These are phyloP conservation scores for Cryomyces minteri DNA, from an alignment of 495 filamentous ascomycete genomes.

Conservation along the genomic window DNA sequence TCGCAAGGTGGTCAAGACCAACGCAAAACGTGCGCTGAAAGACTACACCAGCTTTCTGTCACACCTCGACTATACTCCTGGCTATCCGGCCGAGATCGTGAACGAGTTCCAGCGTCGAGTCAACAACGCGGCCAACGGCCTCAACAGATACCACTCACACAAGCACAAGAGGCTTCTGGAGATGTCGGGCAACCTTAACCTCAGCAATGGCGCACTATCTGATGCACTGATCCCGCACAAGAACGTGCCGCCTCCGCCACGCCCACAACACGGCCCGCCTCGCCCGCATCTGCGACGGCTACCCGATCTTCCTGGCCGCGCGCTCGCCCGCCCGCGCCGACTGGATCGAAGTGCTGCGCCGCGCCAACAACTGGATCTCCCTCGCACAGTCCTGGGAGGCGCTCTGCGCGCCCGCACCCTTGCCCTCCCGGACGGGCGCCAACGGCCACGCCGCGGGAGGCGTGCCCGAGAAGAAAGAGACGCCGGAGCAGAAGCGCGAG, in stretches of 20 bases:
- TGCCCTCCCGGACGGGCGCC: slow-evolving; percentile 24
- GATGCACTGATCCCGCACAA: slow-evolving; percentile 14
- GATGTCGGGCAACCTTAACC: neutral
- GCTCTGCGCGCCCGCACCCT: slow-evolving; percentile 48
- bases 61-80: slow-evolving; percentile 58
- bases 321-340: slow-evolving; percentile 54
- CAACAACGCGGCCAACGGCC: slow-evolving; percentile 31
- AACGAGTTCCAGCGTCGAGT: slow-evolving; percentile 50
- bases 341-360: slow-evolving; percentile 58
- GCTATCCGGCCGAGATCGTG: slow-evolving; percentile 40
- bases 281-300: slow-evolving; percentile 54
- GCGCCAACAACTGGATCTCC: slow-evolving; percentile 44
- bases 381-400: slow-evolving; percentile 45
- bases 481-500: slow-evolving; percentile 31
- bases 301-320: slow-evolving; percentile 58
- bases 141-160: neutral
- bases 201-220: neutral
- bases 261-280: slow-evolving; percentile 63
- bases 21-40: slow-evolving; percentile 54
- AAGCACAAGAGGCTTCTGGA: neutral
- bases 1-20: slow-evolving; percentile 43
- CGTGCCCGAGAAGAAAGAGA: slow-evolving; percentile 17
- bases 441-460: slow-evolving; percentile 9
- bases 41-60: slow-evolving; percentile 53
- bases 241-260: slow-evolving; percentile 28